These are phyloP conservation scores for Ramicandelaber brevisporus DNA, from an alignment of 192 early-diverging fungal genomes.

Conservation along the genomic window DNA sequence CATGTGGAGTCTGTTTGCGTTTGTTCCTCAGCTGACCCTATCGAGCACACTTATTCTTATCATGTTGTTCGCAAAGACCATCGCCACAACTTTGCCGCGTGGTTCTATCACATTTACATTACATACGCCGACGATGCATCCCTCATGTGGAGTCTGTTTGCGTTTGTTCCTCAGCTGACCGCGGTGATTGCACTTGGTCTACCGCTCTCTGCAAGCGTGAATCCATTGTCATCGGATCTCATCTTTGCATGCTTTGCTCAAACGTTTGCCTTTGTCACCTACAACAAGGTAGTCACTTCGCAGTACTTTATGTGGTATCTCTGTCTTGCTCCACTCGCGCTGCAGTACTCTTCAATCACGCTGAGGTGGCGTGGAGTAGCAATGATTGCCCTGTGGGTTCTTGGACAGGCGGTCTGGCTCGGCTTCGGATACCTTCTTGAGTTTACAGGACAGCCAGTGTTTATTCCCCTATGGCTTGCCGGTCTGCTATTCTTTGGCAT, in stretches of 20 bases:
- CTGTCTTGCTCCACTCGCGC: conserved; percentile 63
- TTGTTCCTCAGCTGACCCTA: too few species aligned
- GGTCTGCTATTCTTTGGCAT: conserved; percentile 39
- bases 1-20: not conserved
- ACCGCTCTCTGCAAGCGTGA: too few species aligned
- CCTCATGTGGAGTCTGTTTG: conserved; percentile 36
- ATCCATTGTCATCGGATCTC: conserved; percentile 54
- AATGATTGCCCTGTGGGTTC: conserved; percentile 40
- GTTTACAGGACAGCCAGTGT: conserved; percentile 67
- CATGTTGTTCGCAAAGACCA: conserved; percentile 91
- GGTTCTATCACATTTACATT: conserved; percentile 90
- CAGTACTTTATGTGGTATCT: conserved; percentile 99
- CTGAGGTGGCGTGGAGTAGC: conserved; percentile 20
- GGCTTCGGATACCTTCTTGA: conserved; percentile 67
- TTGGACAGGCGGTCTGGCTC: conserved; percentile 61
- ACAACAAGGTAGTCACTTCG: conserved; percentile 92
- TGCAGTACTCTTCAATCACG: conserved; percentile 28
- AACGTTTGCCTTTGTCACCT: conserved; percentile 86
- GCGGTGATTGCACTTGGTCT: conserved; percentile 38
- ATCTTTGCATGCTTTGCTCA: conserved; percentile 77
- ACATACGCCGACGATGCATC: too few species aligned
- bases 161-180: conserved; percentile 65
- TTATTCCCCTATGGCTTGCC: conserved; percentile 42
- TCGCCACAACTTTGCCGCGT: conserved; percentile 94
- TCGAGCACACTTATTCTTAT: conserved; percentile 81